Conservation (phyloP, 495 filamentous ascomycete species). For the Penicillium roqueforti region DNA sequence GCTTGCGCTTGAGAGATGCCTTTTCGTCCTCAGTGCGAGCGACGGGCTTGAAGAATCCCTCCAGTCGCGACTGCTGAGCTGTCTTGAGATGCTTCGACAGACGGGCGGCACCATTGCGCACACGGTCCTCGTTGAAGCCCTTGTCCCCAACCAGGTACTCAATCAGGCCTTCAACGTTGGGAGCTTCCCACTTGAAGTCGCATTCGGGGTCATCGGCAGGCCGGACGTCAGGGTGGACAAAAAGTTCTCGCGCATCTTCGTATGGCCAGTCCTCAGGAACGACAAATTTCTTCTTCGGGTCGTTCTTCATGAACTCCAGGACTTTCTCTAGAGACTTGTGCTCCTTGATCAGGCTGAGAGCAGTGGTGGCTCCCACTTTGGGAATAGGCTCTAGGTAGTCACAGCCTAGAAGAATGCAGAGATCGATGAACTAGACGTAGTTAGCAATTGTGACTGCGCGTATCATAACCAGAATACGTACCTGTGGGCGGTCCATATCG, state of each 20-base stretch:
- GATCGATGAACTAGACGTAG: conserved; percentile 75
- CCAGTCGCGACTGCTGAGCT: conserved; percentile 83
- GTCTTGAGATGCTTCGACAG: conserved; percentile 85
- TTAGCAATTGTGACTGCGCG: background rate
- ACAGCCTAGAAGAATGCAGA: conserved; percentile 96
- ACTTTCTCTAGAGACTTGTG: conserved; percentile 83
- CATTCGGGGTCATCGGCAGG: conserved; percentile 78
- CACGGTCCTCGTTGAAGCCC: conserved; percentile 92
- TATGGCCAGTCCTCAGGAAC: conserved; percentile 93
- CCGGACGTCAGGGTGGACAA: conserved; percentile 85
- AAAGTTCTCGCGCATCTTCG: conserved; percentile 84
- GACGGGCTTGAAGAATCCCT: conserved; percentile 97
- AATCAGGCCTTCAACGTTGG: conserved; percentile 82
- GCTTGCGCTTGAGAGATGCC: conserved; percentile 80
- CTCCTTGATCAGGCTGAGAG: conserved; percentile 88
- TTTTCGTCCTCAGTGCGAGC: conserved; percentile 83
- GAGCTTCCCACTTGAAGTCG: conserved; percentile 96
- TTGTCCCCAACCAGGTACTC: conserved; percentile 90
- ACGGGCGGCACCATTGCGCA: conserved; percentile 68
- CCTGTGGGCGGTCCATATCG: conserved; percentile 79
- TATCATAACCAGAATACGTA: conserved; percentile 26
- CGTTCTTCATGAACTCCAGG: conserved; percentile 69
- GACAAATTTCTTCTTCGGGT: conserved; percentile 70
- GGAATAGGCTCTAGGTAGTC: conserved; percentile 97
- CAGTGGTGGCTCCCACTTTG: conserved; percentile 85